Conservation (phyloP, 2,329 filamentous ascomycete species). For the Alternaria solani region DNA sequence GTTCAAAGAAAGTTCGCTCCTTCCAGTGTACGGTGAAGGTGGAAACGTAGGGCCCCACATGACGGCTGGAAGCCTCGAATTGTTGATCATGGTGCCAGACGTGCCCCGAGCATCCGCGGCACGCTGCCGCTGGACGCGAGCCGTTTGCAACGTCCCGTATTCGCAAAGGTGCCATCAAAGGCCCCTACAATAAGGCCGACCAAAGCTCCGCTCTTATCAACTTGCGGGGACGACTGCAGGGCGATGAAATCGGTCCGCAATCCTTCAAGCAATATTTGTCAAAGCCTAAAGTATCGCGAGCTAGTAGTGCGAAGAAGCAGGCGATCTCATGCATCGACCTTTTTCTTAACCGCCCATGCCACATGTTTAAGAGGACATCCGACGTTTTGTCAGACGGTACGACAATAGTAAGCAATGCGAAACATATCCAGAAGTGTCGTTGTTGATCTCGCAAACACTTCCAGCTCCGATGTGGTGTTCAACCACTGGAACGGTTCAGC, state of each 20-base stretch:
- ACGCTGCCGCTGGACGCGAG: background rate
- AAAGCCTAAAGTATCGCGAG: background rate
- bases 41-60: background rate
- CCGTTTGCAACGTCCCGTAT: background rate
- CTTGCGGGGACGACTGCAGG: constrained; percentile 1
- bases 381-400: background rate
- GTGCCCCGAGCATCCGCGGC: background rate
- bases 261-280: background rate
- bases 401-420: background rate
- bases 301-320: background rate
- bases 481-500: background rate
- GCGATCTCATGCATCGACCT: background rate
- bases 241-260: constrained; percentile 3
- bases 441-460: background rate
- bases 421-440: background rate
- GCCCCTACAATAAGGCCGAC: background rate
- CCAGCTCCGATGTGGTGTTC: background rate
- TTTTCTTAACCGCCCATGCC: background rate
- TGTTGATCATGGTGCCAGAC: background rate
- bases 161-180: background rate
- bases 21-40: background rate
- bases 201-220: background rate
- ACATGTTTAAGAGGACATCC: background rate
- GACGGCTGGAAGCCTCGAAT: background rate
- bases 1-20: background rate